These are phyloP conservation scores for Rubroboletus pulcherrimus DNA, from an alignment of 768 basidiomycete genomes.

Conservation along the genomic window DNA sequence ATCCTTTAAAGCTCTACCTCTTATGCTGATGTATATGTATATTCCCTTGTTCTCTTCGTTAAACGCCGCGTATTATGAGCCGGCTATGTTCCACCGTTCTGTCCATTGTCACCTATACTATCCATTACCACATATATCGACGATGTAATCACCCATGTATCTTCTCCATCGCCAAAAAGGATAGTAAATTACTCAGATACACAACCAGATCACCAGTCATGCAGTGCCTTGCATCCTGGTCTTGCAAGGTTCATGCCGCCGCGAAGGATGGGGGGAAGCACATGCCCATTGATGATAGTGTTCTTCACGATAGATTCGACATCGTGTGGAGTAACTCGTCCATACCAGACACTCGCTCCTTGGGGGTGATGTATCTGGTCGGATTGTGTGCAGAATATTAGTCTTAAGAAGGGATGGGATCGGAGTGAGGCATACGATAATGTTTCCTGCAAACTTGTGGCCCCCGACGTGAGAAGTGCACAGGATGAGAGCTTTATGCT, in stretches of 20 bases:
- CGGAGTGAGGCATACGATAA: slow-evolving; percentile 60
- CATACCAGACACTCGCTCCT: slow-evolving; percentile 89
- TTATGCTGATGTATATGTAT: slow-evolving; percentile 4
- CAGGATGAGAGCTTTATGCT: slow-evolving; percentile 76
- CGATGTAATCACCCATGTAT: slow-evolving; percentile 21
- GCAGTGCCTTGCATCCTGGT: slow-evolving; percentile 62
- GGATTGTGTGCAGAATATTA: background rate
- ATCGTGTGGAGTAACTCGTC: slow-evolving; percentile 87
- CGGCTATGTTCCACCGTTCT: slow-evolving; percentile 1
- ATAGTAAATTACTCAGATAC: background rate
- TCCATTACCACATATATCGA: slow-evolving; percentile 25
- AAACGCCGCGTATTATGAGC: slow-evolving; percentile 7
- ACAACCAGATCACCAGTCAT: slow-evolving; percentile 59
- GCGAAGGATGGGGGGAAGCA: slow-evolving; percentile 81
- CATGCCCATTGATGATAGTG: slow-evolving; percentile 80
- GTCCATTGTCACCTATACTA: slow-evolving; percentile 17
- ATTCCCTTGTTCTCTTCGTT: slow-evolving; percentile 4
- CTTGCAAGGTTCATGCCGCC: slow-evolving; percentile 78
- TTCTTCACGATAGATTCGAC: slow-evolving; percentile 81
- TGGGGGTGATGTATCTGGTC: slow-evolving; percentile 79
- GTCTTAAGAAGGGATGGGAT: background rate
- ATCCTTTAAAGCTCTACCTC: background rate
- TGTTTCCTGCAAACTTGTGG: slow-evolving; percentile 89
- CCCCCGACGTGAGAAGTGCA: slow-evolving; percentile 90
- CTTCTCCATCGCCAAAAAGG: background rate